Base-by-base conservation (phyloP, 2,329 filamentous ascomycete genomes). In the Penicillium decumbens region DNA sequence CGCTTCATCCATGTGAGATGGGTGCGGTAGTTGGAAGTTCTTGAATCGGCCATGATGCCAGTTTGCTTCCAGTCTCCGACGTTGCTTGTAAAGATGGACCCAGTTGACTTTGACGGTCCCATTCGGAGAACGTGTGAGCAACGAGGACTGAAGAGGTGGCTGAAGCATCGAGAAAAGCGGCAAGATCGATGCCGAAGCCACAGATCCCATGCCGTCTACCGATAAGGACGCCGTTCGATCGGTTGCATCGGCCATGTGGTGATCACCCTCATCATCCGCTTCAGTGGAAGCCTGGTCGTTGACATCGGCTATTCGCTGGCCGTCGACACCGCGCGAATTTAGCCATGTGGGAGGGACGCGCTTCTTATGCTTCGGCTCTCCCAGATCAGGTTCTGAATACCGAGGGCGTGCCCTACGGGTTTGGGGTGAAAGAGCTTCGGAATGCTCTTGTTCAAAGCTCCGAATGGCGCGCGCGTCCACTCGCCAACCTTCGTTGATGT, bases 21-120 rank as follows among this genome's bases (percentile, higher is more conserved):
- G 90, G 63, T 95, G 89, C 0, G 93, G 93, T 1, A 98, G 79
- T 66, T 95, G 89, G 63, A 97, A 97, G 56, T 91, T 95, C 3
- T 79, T 82, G 66, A 81, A 95, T 50, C 83, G 85, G 3, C 88
- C 91, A 18, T 84, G 79, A 51, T 89, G 83, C 93, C 93, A 98
- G 66, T 98, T 97, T 6, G 85, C 83, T 71, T 98, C 93, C 12
- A 98, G 75, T 20, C 84, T 80, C 48, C 85, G 81, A 52, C 93
- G 85, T 75, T 95, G 88, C 57, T 88, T 89, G 72, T 95, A 98
- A 1, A 98, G 77, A 65, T 93, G 89, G 45, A 90, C 87, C 91
- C 92, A 98, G 69, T 95, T 95, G 41, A 97, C 75, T 60, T 82
- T 86, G 2, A 65, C 59, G 3, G 65, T 56, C 8, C 71, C 71